Percentiles rank a stretch among this genome's conserved stretches.
These are phyloP conservation scores for Blastocystis sp. DNA, from an alignment of 352 stramenopile species.

Conservation along the genomic window DNA sequence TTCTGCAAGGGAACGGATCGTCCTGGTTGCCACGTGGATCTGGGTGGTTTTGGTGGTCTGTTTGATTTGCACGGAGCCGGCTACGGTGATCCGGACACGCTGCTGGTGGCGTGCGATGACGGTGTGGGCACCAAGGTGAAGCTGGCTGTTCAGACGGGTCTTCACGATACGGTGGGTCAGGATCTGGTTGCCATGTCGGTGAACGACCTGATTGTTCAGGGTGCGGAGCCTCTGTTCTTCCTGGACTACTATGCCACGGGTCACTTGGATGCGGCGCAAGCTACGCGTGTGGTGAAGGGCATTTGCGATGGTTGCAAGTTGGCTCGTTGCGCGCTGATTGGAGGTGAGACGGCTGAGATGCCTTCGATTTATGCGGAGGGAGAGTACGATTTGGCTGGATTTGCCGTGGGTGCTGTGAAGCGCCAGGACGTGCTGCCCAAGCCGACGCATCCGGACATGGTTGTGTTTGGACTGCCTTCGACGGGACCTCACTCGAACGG, in stretches of 20 bases:
- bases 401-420: conserved; percentile 85
- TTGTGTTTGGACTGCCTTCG: conserved; percentile 84
- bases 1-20: conserved; percentile 88
- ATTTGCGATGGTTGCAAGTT: conserved; percentile 91
- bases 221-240: conserved; percentile 96
- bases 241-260: conserved; percentile 97
- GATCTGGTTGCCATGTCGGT: conserved; percentile 98
- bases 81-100: conserved; percentile 85
- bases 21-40: conserved; percentile 83
- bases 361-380: conserved; percentile 91
- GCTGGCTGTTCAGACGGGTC: conserved; percentile 63
- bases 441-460: conserved; percentile 72
- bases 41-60: conserved; percentile 89
- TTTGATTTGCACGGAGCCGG: conserved; percentile 90
- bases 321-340: conserved; percentile 85
- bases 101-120: conserved; percentile 90
- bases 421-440: conserved; percentile 69
- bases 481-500: conserved; percentile 83
- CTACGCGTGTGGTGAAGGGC: conserved; percentile 82
- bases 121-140: conserved; percentile 95
- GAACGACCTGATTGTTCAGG: conserved; percentile 96
- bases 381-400: conserved; percentile 95
- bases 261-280: conserved; percentile 84
- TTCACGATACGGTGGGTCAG: conserved; percentile 88
- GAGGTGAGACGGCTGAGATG: conserved; percentile 83